Base-by-base conservation (phyloP, 2,329 filamentous ascomycete species). In the Teratosphaeria gauchensis region DNA sequence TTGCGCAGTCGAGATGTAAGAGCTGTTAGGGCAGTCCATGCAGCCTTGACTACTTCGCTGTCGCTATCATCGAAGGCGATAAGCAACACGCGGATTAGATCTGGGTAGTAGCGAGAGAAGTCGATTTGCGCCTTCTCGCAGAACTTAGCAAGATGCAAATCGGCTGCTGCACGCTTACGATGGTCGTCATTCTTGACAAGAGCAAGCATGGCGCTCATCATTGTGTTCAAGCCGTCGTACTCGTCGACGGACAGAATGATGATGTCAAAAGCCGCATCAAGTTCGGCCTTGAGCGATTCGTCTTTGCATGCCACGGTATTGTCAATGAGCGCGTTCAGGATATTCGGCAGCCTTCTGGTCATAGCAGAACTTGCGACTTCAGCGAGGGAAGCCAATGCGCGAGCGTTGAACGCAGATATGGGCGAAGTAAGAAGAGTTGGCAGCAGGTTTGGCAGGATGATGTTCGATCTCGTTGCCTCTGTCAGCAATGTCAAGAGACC, bases 121-220 rank as follows among this genome's bases (percentile, higher is more conserved):
- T 99, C 94, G 31, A 96, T 82, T 28, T 88, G 84, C 8, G 89
- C 82, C 56, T 84, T 80, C 0, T 85, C 78, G 71, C 97, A 97
- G 82, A 97, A 99, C 62, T 84, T 89, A 61, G 88, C 86, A 59
- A 99, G 78, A 68, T 95, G 92, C 51, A 81, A 78, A 54, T 89
- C 89, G 9, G 90, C 91, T 56, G 84, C 83, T 33, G 89, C 85
- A 64, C 95, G 86, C 74, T 87, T 89, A 59, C 82, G 84, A 73
- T 99, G 91, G 70, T 99, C 92, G 38, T 96, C 90, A 68, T 97
- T 87, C 76, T 97, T 97, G 66, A 91, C 82, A 59, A 97, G 81
- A 58, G 86, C 82, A 53, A 97, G 78, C 77, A 99, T 87, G 42
- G 94, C 90, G 68, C 89, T 96, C 90, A 99, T 97, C 61, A 90